Percentiles rank a stretch among this genome's conserved stretches.
Evolutionary conservation across 768 basidiomycete genomes (phyloP).

Genomic region (Lyophyllum atratum): DNA sequence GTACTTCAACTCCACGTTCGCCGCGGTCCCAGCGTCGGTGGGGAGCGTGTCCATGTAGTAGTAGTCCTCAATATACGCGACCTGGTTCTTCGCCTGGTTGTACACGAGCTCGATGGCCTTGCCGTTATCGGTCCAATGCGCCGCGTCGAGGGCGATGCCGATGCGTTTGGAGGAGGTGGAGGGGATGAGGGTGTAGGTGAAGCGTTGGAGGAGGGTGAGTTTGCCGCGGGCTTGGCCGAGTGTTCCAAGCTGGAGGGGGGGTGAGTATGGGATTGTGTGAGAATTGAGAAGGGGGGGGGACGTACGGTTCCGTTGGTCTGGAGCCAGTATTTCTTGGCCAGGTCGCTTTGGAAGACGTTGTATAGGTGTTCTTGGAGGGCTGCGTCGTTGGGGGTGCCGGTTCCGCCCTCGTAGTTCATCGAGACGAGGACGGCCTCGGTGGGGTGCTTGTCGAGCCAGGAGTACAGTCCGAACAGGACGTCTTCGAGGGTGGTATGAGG

Average conservation of each 20-base stretch:
- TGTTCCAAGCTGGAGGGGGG: conserved; percentile 38
- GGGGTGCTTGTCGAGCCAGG: conserved; percentile 52
- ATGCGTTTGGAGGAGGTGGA: conserved; percentile 36
- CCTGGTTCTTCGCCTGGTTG: conserved; percentile 35
- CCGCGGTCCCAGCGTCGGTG: conserved; percentile 30
- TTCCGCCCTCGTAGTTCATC: conserved; percentile 49
- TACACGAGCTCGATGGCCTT: conserved; percentile 46
- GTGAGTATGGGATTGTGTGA: neutral
- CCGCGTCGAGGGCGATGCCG: conserved; percentile 45
- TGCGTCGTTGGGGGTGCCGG: conserved; percentile 43
- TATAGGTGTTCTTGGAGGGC: conserved; percentile 44
- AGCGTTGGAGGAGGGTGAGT: conserved; percentile 51
- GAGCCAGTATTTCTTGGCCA: conserved; percentile 48
- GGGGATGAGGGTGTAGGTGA: conserved; percentile 42
- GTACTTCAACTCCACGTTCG: conserved; percentile 46
- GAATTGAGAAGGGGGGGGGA: neutral
- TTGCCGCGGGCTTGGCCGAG: conserved; percentile 55
- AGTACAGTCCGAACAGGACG: conserved; percentile 52
- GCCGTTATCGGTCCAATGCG: conserved; percentile 51
- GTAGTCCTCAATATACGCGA: conserved; percentile 51
- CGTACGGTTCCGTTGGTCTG: conserved; percentile 43
- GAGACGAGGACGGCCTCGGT: conserved; percentile 54
- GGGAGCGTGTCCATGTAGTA: conserved; percentile 38
- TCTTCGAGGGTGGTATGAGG: conserved; percentile 49
- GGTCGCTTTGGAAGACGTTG: conserved; percentile 36